Evolutionary conservation across 345 rosid species (phyloP).

Genomic region (Orychophragmus violaceus): DNA sequence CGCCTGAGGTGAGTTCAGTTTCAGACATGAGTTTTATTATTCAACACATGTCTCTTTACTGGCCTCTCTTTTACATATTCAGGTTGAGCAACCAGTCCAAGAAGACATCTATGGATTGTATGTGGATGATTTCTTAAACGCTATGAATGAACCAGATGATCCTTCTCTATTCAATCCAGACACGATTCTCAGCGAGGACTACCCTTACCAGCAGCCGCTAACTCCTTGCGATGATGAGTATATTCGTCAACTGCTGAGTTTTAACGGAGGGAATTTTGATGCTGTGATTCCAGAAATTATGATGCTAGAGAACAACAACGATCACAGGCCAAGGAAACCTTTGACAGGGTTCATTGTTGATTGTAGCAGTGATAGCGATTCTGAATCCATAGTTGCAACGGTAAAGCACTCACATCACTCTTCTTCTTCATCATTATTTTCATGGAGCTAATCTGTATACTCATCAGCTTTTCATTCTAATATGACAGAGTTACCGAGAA

Average conservation of each 20-base stretch:
- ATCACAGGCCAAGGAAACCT: slow-evolving; percentile 11
- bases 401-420: not conserved
- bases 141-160: not conserved
- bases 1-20: not conserved
- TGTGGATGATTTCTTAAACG: not conserved
- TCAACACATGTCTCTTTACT: not conserved
- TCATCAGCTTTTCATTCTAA: not conserved
- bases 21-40: not conserved
- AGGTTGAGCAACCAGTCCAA: not conserved
- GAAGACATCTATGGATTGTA: not conserved
- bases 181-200: not conserved
- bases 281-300: not conserved
- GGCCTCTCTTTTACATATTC: not conserved
- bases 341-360: slow-evolving; percentile 1
- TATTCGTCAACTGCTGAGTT: not conserved
- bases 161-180: not conserved
- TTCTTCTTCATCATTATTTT: not conserved
- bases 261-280: not conserved
- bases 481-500: slow-evolving; percentile 19
- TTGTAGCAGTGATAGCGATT: slow-evolving; percentile 9
- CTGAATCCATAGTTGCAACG: slow-evolving; percentile 9
- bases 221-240: not conserved
- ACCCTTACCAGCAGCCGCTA: not conserved
- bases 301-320: not conserved
- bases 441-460: not conserved